These are phyloP conservation scores for Candida khao-thaluensis DNA, from an alignment of 805 yeast genomes.

Conservation along the genomic window DNA sequence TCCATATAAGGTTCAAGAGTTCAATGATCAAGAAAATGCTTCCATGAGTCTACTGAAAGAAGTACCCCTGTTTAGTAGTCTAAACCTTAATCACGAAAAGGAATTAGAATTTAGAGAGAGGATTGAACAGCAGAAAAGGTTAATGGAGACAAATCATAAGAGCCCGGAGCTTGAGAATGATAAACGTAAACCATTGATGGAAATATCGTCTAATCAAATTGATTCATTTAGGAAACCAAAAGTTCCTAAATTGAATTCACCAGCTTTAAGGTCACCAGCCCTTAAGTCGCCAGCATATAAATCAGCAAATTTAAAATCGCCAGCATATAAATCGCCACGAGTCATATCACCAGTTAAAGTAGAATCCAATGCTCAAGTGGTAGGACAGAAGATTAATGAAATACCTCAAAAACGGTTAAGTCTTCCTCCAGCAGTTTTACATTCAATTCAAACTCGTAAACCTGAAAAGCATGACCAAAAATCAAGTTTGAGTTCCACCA, in stretches of 20 bases:
- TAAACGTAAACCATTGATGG: constrained; percentile 18
- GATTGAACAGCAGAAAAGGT: constrained; percentile 25
- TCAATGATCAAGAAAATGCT: constrained; percentile 1
- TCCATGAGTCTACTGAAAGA: background rate
- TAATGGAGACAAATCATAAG: constrained; percentile 16
- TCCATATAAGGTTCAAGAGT: background rate
- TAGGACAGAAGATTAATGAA: background rate
- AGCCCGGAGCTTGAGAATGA: constrained; percentile 1
- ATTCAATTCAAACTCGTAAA: constrained; percentile 15
- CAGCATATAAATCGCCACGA: background rate
- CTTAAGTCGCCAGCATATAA: background rate
- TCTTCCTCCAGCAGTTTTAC: constrained; percentile 15
- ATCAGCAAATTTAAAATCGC: background rate
- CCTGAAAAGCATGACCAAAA: constrained; percentile 4
- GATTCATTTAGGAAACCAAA: constrained; percentile 37
- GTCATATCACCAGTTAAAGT: background rate
- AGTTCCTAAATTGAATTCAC: constrained; percentile 19
- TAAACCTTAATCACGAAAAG: constrained; percentile 17
- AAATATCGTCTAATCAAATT: constrained; percentile 15
- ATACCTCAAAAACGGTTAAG: background rate
- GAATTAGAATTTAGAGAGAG: constrained; percentile 24
- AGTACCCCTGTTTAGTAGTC: background rate
- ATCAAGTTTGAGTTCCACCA: background rate
- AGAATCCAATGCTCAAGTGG: background rate
- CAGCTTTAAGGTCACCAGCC: constrained; percentile 4